Evolutionary conservation across 306 rosid genomes (phyloP).

Genomic region (Medicago lupulina): DNA sequence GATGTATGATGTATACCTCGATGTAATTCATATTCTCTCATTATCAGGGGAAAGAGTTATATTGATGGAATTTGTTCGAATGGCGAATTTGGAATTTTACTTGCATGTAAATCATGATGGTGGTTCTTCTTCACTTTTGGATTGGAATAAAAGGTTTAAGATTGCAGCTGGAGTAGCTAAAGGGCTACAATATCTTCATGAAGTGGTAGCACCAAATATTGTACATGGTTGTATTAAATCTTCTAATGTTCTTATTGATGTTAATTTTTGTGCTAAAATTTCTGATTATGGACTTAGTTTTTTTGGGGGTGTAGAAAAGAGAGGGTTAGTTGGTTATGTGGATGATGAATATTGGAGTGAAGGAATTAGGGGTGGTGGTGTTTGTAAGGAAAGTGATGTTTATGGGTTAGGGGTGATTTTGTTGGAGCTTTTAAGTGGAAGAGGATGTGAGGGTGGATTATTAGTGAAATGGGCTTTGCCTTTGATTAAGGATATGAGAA

Average conservation of each 20-base stretch:
- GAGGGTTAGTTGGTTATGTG: constrained; percentile 62
- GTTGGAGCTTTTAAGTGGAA: constrained; percentile 85
- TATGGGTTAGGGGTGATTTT: constrained; percentile 85
- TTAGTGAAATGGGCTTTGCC: constrained; percentile 83
- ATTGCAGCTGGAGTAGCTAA: constrained; percentile 83
- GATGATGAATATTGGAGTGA: constrained; percentile 78
- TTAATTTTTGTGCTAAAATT: constrained; percentile 57
- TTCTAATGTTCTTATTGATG: constrained; percentile 73
- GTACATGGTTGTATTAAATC: constrained; percentile 87
- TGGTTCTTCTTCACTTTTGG: constrained; percentile 48
- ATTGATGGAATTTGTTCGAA: constrained; percentile 66
- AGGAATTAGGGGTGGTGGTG: constrained; percentile 40
- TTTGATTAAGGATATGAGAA: constrained; percentile 68
- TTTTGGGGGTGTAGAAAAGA: constrained; percentile 60
- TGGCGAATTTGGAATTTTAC: constrained; percentile 64
- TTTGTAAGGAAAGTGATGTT: constrained; percentile 78
- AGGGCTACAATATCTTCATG: constrained; percentile 80
- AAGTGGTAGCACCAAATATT: constrained; percentile 71
- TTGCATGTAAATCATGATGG: constrained; percentile 74
- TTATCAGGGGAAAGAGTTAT: constrained; percentile 71
- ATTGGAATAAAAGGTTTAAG: constrained; percentile 63
- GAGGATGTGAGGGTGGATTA: constrained; percentile 66
- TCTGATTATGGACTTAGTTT: constrained; percentile 77
- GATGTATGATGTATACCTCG: background rate
- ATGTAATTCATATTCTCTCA: background rate